Evolutionary conservation across 805 yeast genomes (phyloP).

Genomic region (Yarrowia divulgata): DNA sequence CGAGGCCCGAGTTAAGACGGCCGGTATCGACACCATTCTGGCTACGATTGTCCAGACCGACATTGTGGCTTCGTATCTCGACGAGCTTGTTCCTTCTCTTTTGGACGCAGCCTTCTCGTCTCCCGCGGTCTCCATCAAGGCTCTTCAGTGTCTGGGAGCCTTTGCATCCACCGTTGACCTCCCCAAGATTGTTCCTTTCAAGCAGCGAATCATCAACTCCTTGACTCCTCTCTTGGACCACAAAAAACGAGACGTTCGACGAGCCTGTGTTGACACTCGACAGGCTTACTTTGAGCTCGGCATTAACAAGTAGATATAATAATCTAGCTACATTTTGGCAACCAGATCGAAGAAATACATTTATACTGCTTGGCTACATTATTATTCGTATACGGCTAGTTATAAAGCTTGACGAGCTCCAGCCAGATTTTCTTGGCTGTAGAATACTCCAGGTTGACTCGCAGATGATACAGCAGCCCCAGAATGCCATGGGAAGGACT

Average conservation of each 20-base stretch:
- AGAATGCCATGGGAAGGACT: constrained; percentile 2
- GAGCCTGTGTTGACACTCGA: constrained; percentile 77
- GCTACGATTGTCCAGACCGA: constrained; percentile 64
- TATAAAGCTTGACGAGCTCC: not conserved
- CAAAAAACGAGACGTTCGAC: constrained; percentile 74
- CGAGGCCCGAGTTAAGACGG: constrained; percentile 59
- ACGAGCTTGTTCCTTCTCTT: constrained; percentile 64
- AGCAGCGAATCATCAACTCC: constrained; percentile 56
- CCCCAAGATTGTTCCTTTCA: constrained; percentile 60
- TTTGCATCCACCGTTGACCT: constrained; percentile 53
- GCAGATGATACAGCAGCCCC: constrained; percentile 15
- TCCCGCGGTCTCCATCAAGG: constrained; percentile 61
- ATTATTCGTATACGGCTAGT: too few species aligned
- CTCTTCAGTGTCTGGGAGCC: constrained; percentile 65
- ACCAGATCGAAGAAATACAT: too few species aligned
- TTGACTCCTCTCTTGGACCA: constrained; percentile 71
- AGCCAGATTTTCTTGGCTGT: constrained; percentile 14
- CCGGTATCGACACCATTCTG: constrained; percentile 66
- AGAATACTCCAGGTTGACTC: constrained; percentile 14
- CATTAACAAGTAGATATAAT: constrained; percentile 42
- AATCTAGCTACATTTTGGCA: too few species aligned
- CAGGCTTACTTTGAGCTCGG: constrained; percentile 70
- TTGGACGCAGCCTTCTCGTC: constrained; percentile 53
- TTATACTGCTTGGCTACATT: too few species aligned
- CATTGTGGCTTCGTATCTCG: constrained; percentile 61